These are phyloP conservation scores for Fraxinus nigra DNA, from an alignment of 305 asterid species.

Conservation along the genomic window DNA sequence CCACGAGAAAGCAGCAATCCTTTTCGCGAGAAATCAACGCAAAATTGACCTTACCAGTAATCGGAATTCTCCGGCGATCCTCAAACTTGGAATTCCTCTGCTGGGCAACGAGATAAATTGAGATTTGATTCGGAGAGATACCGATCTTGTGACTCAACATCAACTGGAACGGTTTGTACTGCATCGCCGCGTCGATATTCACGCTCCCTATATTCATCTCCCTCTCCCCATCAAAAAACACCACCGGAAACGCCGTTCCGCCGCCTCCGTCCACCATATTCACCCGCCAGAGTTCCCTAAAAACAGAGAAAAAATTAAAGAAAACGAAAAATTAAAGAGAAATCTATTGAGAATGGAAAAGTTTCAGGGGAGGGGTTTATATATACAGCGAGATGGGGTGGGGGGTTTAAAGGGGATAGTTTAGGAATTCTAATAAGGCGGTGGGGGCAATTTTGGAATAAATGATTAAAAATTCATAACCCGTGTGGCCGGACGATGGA, in stretches of 20 bases:
- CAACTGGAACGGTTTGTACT: slow-evolving; percentile 69
- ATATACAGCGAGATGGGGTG: not conserved
- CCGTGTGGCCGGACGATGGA: not conserved
- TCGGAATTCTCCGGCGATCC: slow-evolving; percentile 53
- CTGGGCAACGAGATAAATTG: slow-evolving; percentile 63
- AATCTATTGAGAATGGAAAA: not conserved
- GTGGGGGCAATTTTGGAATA: not conserved
- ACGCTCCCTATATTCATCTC: slow-evolving; percentile 67
- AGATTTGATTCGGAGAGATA: slow-evolving; percentile 77
- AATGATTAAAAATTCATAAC: not conserved
- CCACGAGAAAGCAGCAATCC: slow-evolving; percentile 63
- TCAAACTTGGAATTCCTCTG: slow-evolving; percentile 31
- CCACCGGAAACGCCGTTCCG: slow-evolving; percentile 58
- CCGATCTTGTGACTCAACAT: slow-evolving; percentile 77
- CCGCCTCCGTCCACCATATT: slow-evolving; percentile 62
- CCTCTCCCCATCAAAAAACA: slow-evolving; percentile 73
- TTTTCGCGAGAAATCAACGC: slow-evolving; percentile 46
- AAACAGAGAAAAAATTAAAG: not conserved
- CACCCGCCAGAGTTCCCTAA: not conserved
- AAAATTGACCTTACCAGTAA: slow-evolving; percentile 71
- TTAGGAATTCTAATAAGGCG: not conserved
- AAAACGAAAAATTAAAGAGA: not conserved
- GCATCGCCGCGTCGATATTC: slow-evolving; percentile 45
- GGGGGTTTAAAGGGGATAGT: not conserved
- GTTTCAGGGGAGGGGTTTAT: not conserved